Conservation (phyloP, 176 grass and related monocot genomes). For the Pontederia crassipes region DNA sequence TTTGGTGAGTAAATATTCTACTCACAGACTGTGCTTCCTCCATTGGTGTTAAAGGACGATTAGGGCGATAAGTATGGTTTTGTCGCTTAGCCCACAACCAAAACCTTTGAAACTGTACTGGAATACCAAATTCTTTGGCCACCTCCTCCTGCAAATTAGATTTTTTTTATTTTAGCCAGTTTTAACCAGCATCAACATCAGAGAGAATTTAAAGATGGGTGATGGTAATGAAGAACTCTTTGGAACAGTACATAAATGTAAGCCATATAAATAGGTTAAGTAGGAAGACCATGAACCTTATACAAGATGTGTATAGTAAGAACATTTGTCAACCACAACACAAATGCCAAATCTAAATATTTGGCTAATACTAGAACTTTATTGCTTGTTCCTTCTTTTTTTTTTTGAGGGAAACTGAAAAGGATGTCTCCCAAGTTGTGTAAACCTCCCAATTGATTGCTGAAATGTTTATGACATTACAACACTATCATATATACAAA, state of each 20-base stretch:
- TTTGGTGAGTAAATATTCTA: slow-evolving; percentile 9
- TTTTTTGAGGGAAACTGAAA: no score
- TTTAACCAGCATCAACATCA: not conserved
- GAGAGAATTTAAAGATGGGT: not conserved
- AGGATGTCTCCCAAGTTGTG: no score
- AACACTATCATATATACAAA: no score
- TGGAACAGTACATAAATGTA: no score
- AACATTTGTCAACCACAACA: no score
- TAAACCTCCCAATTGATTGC: no score
- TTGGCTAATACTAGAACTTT: no score
- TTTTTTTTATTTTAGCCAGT: not conserved
- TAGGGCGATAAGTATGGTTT: slow-evolving; percentile 94
- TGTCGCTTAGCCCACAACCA: slow-evolving; percentile 98
- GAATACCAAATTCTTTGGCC: slow-evolving; percentile 83
- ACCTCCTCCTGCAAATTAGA: slow-evolving; percentile 56
- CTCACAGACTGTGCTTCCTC: slow-evolving; percentile 81
- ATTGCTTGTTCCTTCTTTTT: no score
- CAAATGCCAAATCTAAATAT: no score
- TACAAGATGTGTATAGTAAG: not conserved
- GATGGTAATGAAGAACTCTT: no score
- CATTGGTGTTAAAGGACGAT: slow-evolving; percentile 51
- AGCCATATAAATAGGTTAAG: not conserved
- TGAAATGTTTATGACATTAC: no score
- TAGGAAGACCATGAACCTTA: not conserved
- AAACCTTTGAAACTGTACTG: slow-evolving; percentile 84